A percentile compares a stretch with the other conserved stretches of the same genome.
These are phyloP conservation scores for Crassisporium funariophilum DNA, from an alignment of 768 basidiomycete genomes.

Conservation along the genomic window DNA sequence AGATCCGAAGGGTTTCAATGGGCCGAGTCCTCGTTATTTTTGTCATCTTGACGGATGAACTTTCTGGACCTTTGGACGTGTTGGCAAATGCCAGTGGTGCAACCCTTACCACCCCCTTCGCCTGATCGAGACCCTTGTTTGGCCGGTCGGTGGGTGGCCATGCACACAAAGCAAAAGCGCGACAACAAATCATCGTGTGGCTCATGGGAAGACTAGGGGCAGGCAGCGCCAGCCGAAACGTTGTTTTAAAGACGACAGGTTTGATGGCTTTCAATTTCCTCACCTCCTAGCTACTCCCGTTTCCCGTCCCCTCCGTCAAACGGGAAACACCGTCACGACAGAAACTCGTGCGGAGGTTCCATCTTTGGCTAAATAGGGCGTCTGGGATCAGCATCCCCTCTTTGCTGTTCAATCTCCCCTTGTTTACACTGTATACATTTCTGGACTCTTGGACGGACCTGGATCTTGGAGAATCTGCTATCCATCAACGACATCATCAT, in stretches of 20 bases:
- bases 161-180: slow-evolving; percentile 10
- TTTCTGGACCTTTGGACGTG: no score
- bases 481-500: slow-evolving; percentile 4
- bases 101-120: slow-evolving; percentile 1
- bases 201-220: slow-evolving; percentile 11
- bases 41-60: slow-evolving; percentile 8
- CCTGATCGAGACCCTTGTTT: slow-evolving; percentile 11
- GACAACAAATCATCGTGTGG: slow-evolving; percentile 7
- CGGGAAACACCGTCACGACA: slow-evolving; percentile 10
- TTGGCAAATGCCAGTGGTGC: slow-evolving; percentile 12
- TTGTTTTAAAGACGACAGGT: slow-evolving; percentile 21
- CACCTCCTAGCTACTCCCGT: slow-evolving; percentile 11
- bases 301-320: slow-evolving; percentile 7
- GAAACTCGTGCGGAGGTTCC: slow-evolving; percentile 12
- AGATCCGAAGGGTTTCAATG: slow-evolving; percentile 8
- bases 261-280: slow-evolving; percentile 14
- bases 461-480: slow-evolving; percentile 4
- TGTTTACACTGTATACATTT: neutral
- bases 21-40: slow-evolving; percentile 8
- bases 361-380: slow-evolving; percentile 12
- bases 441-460: slow-evolving; percentile 4
- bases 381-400: slow-evolving; percentile 7
- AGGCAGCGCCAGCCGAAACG: slow-evolving; percentile 14
- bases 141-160: slow-evolving; percentile 11
- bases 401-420: slow-evolving; percentile 5